Evolutionary conservation across 192 early-diverging fungal genomes (phyloP), one percentile per base, ranked within the genome.

Genomic region (Backusella australiensis): DNA sequence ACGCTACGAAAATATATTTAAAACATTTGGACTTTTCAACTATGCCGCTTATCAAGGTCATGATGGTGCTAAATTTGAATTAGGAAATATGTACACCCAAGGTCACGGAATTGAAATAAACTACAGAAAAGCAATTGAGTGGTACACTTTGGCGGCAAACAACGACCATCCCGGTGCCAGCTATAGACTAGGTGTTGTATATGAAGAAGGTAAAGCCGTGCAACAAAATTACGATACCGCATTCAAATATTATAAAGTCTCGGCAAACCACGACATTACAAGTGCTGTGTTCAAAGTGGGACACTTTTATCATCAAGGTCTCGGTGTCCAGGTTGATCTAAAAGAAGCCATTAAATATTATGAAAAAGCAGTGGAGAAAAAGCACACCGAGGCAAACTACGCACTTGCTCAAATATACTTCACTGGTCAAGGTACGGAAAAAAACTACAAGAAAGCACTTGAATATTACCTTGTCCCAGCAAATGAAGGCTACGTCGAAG

Each of bases 121-220:
- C 26, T 79, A 79, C 67, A 19, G 7, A 9, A 69, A 77, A 41
- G 78, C 81, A 0, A 34, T 82, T 21, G 46, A 83, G 2, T 83
- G 81, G 71, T 83, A 81, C 53, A 5, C 26, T 1, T 79, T 56
- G 38, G 82, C 82, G 4, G 82, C 82, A 19, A 0, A 36, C 21
- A 73, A 79, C 19, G 82, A 52, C 19, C 11, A 84, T 23, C 2
- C 77, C 3, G 41, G 46, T 12, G 77, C 82, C 19, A 35, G 34
- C 29, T 32, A 32, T 69, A 15, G 32, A 38, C 67, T 84, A 11
- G 82, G 79, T 23, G 23, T 75, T 26, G 17, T 81, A 41, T 84
- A 84, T 53, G 8, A 67, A 29, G 39, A 67, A 66, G 82, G 82
- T 11, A 41, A 36, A n/a, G 82, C 82, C 36, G 74, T 72, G 17